Evolutionary conservation across 306 rosid genomes (phyloP), one percentile per base, ranked within the genome.

Genomic region (Chamaecrista fasciculata): DNA sequence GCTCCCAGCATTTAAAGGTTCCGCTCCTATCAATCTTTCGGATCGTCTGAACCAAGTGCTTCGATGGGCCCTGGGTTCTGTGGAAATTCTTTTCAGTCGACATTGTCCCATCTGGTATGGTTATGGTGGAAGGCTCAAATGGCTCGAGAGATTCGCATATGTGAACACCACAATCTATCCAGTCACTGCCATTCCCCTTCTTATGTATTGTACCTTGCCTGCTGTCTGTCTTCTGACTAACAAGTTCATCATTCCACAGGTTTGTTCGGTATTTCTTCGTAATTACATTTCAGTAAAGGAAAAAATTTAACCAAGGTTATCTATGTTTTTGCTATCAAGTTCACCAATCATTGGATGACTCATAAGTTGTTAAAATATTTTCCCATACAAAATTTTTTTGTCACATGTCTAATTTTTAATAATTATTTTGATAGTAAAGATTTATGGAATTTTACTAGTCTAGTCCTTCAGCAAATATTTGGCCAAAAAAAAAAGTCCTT

Each of bases 41-140:
- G 98, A 94, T 83, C 98, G 98, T 75, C 82, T 94, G 66, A 90
- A 94, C 82, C 98, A 94, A 88, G 97, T 90, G 82, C 96, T 90
- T 66, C 91, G 97, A 18, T 94, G 98, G 98, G 98, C 98, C 4
- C 73, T 91, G 39, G 98, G 98, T 63, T 94, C 98, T 0, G 98
- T 94, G 39, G 98, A 94, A 79, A 94, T 94, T 85, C 97, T 94
- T 28, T 72, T 91, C 0, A 94, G 98, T 56, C 85, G 98, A 14
- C 98, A 94, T 60, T 94, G 98, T 65, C 98, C 98, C 20, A 85
- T 94, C 71, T 94, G 98, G 98, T 94, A 94, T 57, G 98, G 98
- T 70, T 94, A 94, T 71, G 67, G 89, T 29, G 98, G 98, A 49
- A 83, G 98, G 77, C 83, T 94, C 26, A 94, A 94, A 73, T 94